Base-by-base conservation (phyloP, 140 eudicot species). In the Oenanthe javanica region DNA sequence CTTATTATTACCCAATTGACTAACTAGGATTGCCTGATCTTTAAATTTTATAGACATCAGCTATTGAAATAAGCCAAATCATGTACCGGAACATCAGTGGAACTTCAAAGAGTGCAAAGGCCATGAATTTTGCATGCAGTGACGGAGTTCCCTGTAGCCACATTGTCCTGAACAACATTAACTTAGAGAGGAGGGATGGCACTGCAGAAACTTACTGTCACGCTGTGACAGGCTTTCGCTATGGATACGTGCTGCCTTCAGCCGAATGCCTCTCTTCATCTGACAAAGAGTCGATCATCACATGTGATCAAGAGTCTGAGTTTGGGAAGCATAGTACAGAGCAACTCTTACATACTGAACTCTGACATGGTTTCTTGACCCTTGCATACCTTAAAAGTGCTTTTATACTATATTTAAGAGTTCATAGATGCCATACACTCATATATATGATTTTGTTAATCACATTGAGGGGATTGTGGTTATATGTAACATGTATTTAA, bases 101-200 rank as follows among this genome's bases (percentile, higher is more conserved):
- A 81, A 86, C 97, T 2, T 90, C 97, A 59, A 90, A 70, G 84
- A 90, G 89, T 54, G 76, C 84, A 76, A 71, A 82, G 55, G 98
- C 98, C 69, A 92, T 94, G 92, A 94, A 90, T 79, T 94, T 94
- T 83, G 96, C 94, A 18, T 94, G 98, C 81, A 94, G 98, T 19
- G 93, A 94, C 81, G 79, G 89, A 4, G 91, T 92, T 61, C 98
- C 98, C 2, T 94, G 98, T 87, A 86, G 78, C 75, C 79, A 92
- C 88, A 92, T 94, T 40, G 84, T 92, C 46, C 87, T 94, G 77
- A 89, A 90, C 67, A 86, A 89, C 83, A 87, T 94, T 74, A 86
- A 86, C 85, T 85, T 94, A 63, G 81, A 84, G 84, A 77, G 82
- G 25, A 25, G 69, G 19, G 97, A 92, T 57, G 98, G 98, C 77